A percentile compares a stretch with the other conserved stretches of the same genome.
phyloP scores from a whole-genome alignment of 2,329 filamentous ascomycete genomes.

The Ascosphaera aggregata region DNA sequence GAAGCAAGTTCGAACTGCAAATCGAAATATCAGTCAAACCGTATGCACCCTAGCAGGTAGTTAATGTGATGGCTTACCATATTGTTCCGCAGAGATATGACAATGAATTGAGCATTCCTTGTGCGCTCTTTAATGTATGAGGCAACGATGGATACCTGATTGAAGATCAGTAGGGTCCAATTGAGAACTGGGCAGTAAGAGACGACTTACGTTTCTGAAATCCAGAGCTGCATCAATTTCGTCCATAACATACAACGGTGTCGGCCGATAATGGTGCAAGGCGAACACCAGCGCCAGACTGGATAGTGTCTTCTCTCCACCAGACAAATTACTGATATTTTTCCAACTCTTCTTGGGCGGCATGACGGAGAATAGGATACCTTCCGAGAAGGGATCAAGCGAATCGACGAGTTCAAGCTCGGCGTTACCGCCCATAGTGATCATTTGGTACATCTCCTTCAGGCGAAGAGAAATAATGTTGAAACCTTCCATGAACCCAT shows the following conservation, averaged over 20 bases:
- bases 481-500: conserved; percentile 98
- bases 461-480: conserved; percentile 76
- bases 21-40: conserved; percentile 1
- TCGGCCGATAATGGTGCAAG: conserved; percentile 92
- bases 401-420: conserved; percentile 94
- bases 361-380: conserved; percentile 95
- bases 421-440: conserved; percentile 97
- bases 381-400: conserved; percentile 88
- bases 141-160: conserved; percentile 80
- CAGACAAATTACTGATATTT: conserved; percentile 88
- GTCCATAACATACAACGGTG: conserved; percentile 96
- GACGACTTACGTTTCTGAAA: conserved; percentile 74
- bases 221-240: conserved; percentile 96
- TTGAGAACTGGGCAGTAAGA: background rate
- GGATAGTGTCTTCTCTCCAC: conserved; percentile 91
- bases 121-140: conserved; percentile 98
- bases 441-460: conserved; percentile 99
- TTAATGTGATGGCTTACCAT: conserved; percentile 32
- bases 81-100: conserved; percentile 94
- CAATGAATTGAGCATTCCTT: conserved; percentile 98
- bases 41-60: background rate
- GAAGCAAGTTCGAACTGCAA: conserved; percentile 70
- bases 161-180: conserved; percentile 4
- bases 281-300: conserved; percentile 93
- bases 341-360: conserved; percentile 99